Base-by-base conservation (phyloP, 176 grass and related monocot genomes). In the Triticum aestivum region DNA sequence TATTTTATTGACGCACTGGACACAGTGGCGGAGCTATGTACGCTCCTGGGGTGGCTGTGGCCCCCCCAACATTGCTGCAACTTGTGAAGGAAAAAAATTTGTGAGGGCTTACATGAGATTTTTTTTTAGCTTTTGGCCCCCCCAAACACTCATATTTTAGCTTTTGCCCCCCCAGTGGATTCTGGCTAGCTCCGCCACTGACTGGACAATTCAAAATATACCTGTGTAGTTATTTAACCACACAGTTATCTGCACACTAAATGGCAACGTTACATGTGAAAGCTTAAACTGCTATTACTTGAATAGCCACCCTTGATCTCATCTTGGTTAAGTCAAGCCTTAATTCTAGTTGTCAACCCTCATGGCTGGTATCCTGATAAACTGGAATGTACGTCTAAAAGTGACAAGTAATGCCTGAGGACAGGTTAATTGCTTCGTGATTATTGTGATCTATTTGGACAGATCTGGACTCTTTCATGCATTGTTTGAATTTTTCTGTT, bases 241-340 rank as follows among this genome's bases (percentile, higher is more conserved):
- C 21, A 6, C 51, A 69, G 37, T 45, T 80, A 38, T 56, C 14
- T 81, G 17, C 24, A 68, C 9, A 26, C 41, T 45, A 54, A 45
- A 63, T 20, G 11, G 39, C 24, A 27, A 76, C 0, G 44, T 15
- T 76, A 32, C 34, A 65, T 74, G 10, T 42, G 39, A 52, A 82
- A 81, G 14, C 21, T 67, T 82, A 30, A 77, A n/a, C 45, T 12
- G 12, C 78, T 81, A 26, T 79, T 42, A 79, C 33, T 10, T 84
- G 17, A 29, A 24, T 63, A 73, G 62, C 65, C 11, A 52, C 56
- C 20, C 6, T 78, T 71, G 41, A 39, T 77, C 37, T 45, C 6
- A 45, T 88, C 65, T 83, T 47, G 21, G 51, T 54, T 54, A 54
- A 38, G 21, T 34, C 47, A 58, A 64, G 37, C 35, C 78, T 64